These are phyloP conservation scores for Aureobasidium sp. DNA, from an alignment of 2,329 filamentous ascomycete species.

Conservation along the genomic window DNA sequence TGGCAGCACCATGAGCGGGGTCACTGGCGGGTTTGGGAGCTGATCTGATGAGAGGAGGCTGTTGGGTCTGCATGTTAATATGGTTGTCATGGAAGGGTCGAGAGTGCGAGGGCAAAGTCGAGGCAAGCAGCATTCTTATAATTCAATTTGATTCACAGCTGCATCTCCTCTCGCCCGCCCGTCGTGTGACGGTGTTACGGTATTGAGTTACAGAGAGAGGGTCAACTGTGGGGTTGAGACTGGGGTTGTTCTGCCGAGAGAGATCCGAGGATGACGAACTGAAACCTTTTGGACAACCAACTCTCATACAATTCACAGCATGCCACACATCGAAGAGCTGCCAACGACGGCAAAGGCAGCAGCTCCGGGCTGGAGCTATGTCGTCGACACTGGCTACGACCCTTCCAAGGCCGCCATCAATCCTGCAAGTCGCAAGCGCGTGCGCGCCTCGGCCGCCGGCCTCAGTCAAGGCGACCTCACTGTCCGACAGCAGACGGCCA, in stretches of 20 bases:
- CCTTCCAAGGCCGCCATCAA: constrained; percentile 46
- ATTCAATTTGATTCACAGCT: no score
- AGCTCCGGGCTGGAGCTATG: constrained; percentile 87
- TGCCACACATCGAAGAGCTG: constrained; percentile 71
- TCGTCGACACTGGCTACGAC: constrained; percentile 62
- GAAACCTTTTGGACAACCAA: not conserved
- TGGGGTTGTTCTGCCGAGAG: not conserved
- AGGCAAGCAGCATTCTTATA: not conserved
- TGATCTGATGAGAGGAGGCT: constrained; percentile 31
- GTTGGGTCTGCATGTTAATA: constrained; percentile 10
- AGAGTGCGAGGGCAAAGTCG: not conserved
- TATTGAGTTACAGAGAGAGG: not conserved
- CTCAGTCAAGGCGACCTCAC: constrained; percentile 43
- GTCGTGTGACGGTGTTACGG: not conserved
- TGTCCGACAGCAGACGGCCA: constrained; percentile 73
- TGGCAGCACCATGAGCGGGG: constrained; percentile 33
- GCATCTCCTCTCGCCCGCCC: constrained; percentile 5
- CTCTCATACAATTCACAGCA: not conserved
- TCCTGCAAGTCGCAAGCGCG: constrained; percentile 59
- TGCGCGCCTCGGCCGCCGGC: constrained; percentile 42
- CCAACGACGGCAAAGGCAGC: constrained; percentile 56
- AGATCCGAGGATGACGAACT: not conserved
- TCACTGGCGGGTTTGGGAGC: constrained; percentile 28
- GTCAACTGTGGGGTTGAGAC: not conserved
- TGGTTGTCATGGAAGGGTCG: not conserved